Evolutionary conservation across 441 rosid genomes (phyloP).

Genomic region (Brassica hybrid): DNA sequence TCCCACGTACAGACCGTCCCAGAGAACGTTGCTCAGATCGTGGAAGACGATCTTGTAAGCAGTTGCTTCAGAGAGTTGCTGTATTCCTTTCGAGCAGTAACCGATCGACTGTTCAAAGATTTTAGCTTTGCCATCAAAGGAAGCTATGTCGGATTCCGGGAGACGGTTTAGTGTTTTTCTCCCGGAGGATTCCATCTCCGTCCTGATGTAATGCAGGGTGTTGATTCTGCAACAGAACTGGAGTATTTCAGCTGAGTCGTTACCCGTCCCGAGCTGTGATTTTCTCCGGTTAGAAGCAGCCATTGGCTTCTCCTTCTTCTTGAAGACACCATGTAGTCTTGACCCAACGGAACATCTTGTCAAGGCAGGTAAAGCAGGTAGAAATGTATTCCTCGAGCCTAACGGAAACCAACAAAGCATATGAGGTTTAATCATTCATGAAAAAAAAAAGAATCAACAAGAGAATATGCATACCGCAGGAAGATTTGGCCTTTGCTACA

Average conservation of each 20-base stretch:
- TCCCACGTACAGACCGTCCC: slow-evolving; percentile 66
- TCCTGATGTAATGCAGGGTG: slow-evolving; percentile 59
- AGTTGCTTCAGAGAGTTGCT: slow-evolving; percentile 61
- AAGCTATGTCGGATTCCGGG: slow-evolving; percentile 49
- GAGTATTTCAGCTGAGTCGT: slow-evolving; percentile 52
- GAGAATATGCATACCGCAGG: slow-evolving; percentile 58
- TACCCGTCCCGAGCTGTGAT: slow-evolving; percentile 53
- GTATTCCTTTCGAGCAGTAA: slow-evolving; percentile 65
- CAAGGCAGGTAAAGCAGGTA: slow-evolving; percentile 67
- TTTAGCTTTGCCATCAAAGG: slow-evolving; percentile 44
- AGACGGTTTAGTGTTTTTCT: slow-evolving; percentile 52
- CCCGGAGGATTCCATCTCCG: slow-evolving; percentile 51
- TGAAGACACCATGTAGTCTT: slow-evolving; percentile 58
- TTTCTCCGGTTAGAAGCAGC: slow-evolving; percentile 50
- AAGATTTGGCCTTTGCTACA: slow-evolving; percentile 63
- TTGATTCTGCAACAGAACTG: slow-evolving; percentile 74
- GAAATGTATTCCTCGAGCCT: slow-evolving; percentile 58
- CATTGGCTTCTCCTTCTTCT: slow-evolving; percentile 61
- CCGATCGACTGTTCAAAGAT: slow-evolving; percentile 58
- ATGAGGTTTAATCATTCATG: slow-evolving; percentile 4
- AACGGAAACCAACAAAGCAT: slow-evolving; percentile 16
- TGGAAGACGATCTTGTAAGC: slow-evolving; percentile 59
- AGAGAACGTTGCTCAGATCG: slow-evolving; percentile 67
- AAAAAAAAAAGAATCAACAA: not conserved
- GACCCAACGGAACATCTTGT: slow-evolving; percentile 69